Base-by-base conservation (phyloP, 164 flowering plant genomes). In the Nymphaea thermarum region DNA sequence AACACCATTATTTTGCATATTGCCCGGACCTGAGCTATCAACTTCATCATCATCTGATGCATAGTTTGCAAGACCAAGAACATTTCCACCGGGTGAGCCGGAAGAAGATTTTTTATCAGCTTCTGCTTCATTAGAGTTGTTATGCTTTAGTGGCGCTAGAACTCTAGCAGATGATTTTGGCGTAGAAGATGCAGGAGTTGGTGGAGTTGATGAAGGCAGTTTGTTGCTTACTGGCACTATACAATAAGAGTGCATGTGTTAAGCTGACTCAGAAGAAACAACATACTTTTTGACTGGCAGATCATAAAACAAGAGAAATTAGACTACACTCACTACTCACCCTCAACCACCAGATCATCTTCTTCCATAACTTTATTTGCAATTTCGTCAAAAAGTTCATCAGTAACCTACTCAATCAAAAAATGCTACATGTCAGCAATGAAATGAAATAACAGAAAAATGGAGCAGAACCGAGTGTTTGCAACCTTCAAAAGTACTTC, bases 341-440 rank as follows among this genome's bases (percentile, higher is more conserved):
- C 95, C 76, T 86, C 87, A 67, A 71, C 78, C 8, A 71, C 65
- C 60, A 62, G 63, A 78, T 80, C 87, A 71, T 84, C 91, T 80
- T 91, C 98, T 75, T 60, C 75, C 10, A 94, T 80, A 81, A 94
- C 96, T 74, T 81, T 90, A 10, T 88, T 87, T 10, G 97, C 98
- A 77, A 94, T 94, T 74, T 94, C 98, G 85, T 88, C 97, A 87
- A 94, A 90, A n/a, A 94, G 82, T 67, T 91, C 95, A 79, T 87
- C 97, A 66, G 98, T 94, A 18, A 91, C 98, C 98, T 94, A 82
- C 63, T 65, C 63, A 74, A 60, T 67, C 72, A 67, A 65, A 70
- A 10, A 47, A 63, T 17, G 36, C 36, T 25, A 25, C 36, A 25
- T 25, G 36, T 72, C 45, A 79, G 68, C 44, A 79, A 36, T 42